phyloP scores from a whole-genome alignment of 345 rosid genomes.

The Salix viminalis region DNA sequence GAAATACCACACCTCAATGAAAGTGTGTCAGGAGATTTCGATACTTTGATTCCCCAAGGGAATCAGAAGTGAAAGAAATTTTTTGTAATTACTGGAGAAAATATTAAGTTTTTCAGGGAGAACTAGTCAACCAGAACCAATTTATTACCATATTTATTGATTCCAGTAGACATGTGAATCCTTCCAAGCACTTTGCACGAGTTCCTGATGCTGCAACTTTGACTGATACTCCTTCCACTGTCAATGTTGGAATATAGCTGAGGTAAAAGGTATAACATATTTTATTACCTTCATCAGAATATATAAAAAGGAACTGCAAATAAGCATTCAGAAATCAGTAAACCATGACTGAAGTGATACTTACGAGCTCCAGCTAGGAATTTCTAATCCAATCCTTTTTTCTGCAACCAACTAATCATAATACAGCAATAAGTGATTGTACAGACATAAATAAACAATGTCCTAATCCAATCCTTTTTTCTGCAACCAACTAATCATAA shows the following conservation, averaged over 20 bases:
- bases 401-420: slow-evolving; percentile 64
- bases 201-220: slow-evolving; percentile 53
- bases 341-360: slow-evolving; percentile 31
- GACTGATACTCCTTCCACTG: slow-evolving; percentile 55
- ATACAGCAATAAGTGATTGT: slow-evolving; percentile 9
- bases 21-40: no score
- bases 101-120: neutral
- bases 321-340: neutral
- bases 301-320: neutral
- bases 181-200: slow-evolving; percentile 65
- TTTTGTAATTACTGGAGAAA: neutral
- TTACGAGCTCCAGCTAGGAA: slow-evolving; percentile 69
- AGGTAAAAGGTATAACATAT: neutral
- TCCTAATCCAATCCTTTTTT: slow-evolving; percentile 41
- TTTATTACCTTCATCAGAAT: neutral
- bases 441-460: neutral
- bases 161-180: slow-evolving; percentile 67
- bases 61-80: neutral
- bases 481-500: slow-evolving; percentile 62
- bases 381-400: slow-evolving; percentile 51
- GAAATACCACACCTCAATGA: no score
- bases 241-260: slow-evolving; percentile 58
- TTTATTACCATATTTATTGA: slow-evolving; percentile 44
- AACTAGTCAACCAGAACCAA: neutral
- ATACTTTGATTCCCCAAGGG: no score